Base-by-base conservation (phyloP, 1,284 basidiomycete species). In the Rhodotorula mucilaginosa region DNA sequence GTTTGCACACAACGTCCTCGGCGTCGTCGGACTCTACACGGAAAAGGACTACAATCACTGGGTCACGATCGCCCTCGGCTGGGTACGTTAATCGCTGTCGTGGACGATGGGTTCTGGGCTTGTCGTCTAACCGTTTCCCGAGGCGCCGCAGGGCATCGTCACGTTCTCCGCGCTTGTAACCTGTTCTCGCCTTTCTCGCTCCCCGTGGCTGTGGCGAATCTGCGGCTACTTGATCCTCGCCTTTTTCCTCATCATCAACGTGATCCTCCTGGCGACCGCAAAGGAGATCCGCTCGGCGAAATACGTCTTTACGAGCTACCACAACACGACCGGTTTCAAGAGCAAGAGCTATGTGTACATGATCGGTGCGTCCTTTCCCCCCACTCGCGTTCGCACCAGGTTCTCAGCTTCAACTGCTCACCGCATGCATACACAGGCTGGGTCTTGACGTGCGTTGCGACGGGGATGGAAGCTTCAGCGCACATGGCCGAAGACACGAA, bases 401-500 rank as follows among this genome's bases (percentile, higher is more conserved):
- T 13, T 15, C 10, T 44, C 39, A 44, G 39, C 12, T 10, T 44
- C 39, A 10, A 10, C 2, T 44, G 2, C 10, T 64, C 1, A 21
- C 21, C 5, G 10, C 21, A 19, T n/a, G 5, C 0, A 5, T 26
- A 26, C 26, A 26, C 61, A 64, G 63, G 63, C 13, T 64, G 63
- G 63, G 63, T 72, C 18, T 46, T 76, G n/a, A 78, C 77, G 13
- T 78, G 74, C 59, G 74, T 79, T 8, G 74, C 74, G 3, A 74
- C 75, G 6, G 78, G 78, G 1, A 68, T 78, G 65, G 78, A 79
- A 34, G 72, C 76, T 1, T 70, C 72, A 21, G 70, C 74, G 6
- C 78, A 79, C 48, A 68, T 79, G 58, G 76, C 77, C 1, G 78
- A 79, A 59, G 78, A 79, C 48, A 78, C 78, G 7, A 78, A 73